phyloP scores from a whole-genome alignment of 75 land plant species.

The Isoetes taiwanensis region DNA sequence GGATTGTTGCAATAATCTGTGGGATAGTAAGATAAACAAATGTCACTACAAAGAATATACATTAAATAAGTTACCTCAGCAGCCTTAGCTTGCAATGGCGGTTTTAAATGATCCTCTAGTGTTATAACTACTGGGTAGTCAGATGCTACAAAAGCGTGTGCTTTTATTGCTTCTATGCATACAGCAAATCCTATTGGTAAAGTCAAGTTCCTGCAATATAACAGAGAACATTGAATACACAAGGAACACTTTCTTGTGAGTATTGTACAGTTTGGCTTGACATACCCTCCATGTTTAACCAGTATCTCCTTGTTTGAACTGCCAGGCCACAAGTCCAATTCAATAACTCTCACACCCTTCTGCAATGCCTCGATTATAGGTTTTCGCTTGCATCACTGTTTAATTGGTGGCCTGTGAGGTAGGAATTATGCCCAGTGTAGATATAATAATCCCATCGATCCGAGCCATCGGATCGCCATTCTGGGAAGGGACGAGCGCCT shows the following conservation, averaged over 20 bases:
- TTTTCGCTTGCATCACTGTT: conserved; percentile 63
- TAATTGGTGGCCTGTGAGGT: conserved; percentile 79
- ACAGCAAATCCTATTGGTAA: conserved; percentile 50
- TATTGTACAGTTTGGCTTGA: too few relatives aligned
- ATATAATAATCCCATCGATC: too few relatives aligned
- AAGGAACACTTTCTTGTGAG: neutral
- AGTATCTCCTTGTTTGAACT: conserved; percentile 20
- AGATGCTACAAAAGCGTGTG: conserved; percentile 53
- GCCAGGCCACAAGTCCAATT: conserved; percentile 82
- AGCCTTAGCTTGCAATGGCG: conserved; percentile 44
- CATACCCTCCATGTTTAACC: conserved; percentile 79
- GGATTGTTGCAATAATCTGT: conserved; percentile 43
- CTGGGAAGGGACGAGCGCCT: too few relatives aligned
- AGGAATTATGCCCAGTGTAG: conserved; percentile 81
- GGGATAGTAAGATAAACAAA: neutral
- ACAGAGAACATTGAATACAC: neutral
- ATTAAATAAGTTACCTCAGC: conserved; percentile 38
- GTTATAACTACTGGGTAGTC: conserved; percentile 68
- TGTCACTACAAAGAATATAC: neutral
- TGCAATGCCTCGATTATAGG: conserved; percentile 55
- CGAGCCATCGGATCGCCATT: too few relatives aligned
- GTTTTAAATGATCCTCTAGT: conserved; percentile 60
- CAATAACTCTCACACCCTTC: conserved; percentile 72
- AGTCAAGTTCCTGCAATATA: conserved; percentile 43
- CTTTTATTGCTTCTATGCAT: conserved; percentile 47